These are phyloP conservation scores for Paramecium primaurelia DNA, from an alignment of 73 alveolate genomes.

Conservation along the genomic window DNA sequence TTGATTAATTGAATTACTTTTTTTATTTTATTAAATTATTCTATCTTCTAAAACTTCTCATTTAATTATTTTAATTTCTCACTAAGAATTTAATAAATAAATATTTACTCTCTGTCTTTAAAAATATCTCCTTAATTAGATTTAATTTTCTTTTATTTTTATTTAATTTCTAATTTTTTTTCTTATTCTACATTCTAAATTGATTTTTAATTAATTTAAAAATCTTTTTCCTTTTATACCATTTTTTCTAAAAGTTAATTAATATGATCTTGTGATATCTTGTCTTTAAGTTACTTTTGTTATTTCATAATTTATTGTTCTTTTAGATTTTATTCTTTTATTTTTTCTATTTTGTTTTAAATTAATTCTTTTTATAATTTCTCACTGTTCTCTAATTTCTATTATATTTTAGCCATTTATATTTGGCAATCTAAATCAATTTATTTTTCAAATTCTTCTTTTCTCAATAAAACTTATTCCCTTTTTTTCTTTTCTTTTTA, in stretches of 20 bases:
- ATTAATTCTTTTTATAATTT: neutral
- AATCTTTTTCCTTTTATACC: constrained; percentile 10
- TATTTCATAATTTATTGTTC: neutral
- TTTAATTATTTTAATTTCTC: neutral
- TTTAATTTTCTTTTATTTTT: neutral
- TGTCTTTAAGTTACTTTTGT: neutral
- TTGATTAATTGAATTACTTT: neutral
- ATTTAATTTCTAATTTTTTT: neutral
- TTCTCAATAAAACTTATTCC: neutral
- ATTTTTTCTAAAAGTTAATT: neutral
- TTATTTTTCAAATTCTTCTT: constrained; percentile 13
- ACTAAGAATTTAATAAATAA: neutral
- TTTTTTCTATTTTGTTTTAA: constrained; percentile 3
- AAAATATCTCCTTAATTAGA: neutral
- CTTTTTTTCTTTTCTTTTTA: constrained; percentile 23
- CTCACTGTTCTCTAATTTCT: neutral
- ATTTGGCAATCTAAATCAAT: neutral
- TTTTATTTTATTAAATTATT: neutral
- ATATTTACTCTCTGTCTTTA: neutral
- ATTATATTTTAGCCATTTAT: neutral
- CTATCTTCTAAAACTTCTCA: neutral
- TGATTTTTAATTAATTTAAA: neutral
- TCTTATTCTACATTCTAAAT: neutral
- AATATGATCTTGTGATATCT: neutral
- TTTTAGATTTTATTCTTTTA: neutral